phyloP scores from a whole-genome alignment of 306 rosid genomes.

The Trichosanthes truncata region DNA sequence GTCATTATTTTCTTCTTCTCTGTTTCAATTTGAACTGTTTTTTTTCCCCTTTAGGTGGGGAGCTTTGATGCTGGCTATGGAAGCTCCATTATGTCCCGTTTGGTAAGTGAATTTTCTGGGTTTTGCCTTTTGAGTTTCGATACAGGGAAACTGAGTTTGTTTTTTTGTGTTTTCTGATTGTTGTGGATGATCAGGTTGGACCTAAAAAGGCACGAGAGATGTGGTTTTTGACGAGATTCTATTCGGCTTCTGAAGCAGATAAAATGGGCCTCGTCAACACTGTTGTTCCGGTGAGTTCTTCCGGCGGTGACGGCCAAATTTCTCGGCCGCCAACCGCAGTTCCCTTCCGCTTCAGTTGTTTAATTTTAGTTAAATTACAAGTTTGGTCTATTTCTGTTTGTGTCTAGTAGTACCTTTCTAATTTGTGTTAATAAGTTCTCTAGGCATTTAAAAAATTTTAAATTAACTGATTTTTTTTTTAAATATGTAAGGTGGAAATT shows the following conservation, averaged over 20 bases:
- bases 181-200: slow-evolving; percentile 41
- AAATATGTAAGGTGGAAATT: too few relatives aligned
- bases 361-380: background rate
- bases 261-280: slow-evolving; percentile 92
- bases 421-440: too few relatives aligned
- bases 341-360: background rate
- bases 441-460: too few relatives aligned
- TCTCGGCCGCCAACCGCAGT: too few relatives aligned
- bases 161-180: background rate
- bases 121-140: too few relatives aligned
- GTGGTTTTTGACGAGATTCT: slow-evolving; percentile 87
- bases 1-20: background rate
- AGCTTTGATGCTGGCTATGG: slow-evolving; percentile 99
- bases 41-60: slow-evolving; percentile 47
- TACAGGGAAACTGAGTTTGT: too few relatives aligned
- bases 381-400: too few relatives aligned
- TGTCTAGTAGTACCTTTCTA: too few relatives aligned
- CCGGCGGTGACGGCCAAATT: background rate
- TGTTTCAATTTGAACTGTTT: background rate
- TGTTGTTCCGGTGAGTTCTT: slow-evolving; percentile 59
- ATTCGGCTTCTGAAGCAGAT: slow-evolving; percentile 78
- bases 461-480: too few relatives aligned
- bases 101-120: slow-evolving; percentile 32
- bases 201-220: slow-evolving; percentile 86
- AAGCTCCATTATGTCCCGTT: slow-evolving; percentile 86